These are phyloP conservation scores for Terana coerulea DNA, from an alignment of 768 basidiomycete genomes.

Conservation along the genomic window DNA sequence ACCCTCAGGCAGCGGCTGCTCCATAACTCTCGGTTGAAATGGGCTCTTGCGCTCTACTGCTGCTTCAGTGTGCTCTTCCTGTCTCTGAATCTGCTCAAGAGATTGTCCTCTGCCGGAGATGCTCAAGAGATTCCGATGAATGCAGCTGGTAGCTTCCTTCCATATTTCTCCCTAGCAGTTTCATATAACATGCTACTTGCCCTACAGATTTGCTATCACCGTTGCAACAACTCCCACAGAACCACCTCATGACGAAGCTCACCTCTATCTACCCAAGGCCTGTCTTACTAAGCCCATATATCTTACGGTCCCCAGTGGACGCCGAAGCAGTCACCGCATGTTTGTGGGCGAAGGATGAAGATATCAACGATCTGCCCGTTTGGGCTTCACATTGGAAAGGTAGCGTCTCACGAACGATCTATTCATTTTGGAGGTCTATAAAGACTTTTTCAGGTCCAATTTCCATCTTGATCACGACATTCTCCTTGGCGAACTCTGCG, in stretches of 20 bases:
- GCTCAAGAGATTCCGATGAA: too few relatives aligned
- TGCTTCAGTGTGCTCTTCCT: not conserved
- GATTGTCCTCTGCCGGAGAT: too few relatives aligned
- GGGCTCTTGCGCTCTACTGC: not conserved
- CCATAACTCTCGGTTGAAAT: not conserved
- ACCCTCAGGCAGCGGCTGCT: not conserved
- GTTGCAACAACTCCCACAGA: constrained; percentile 13
- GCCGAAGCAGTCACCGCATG: constrained; percentile 39
- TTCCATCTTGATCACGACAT: constrained; percentile 45
- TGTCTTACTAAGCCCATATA: constrained; percentile 16
- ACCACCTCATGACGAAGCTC: constrained; percentile 23
- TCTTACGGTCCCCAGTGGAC: constrained; percentile 13
- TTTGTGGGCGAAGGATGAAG: constrained; percentile 41
- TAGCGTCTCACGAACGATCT: constrained; percentile 15
- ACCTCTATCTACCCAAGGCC: constrained; percentile 23
- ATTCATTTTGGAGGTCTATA: not conserved
- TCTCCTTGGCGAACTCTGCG: constrained; percentile 26
- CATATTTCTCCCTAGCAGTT: too few relatives aligned
- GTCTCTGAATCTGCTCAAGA: not conserved
- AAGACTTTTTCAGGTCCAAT: constrained; percentile 38
- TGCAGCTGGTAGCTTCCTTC: too few relatives aligned
- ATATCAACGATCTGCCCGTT: constrained; percentile 29
- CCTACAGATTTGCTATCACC: too few relatives aligned
- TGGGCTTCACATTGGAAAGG: constrained; percentile 45
- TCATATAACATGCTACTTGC: too few relatives aligned